Evolutionary conservation across 306 rosid genomes (phyloP).

Genomic region (Vachellia collinsii): DNA sequence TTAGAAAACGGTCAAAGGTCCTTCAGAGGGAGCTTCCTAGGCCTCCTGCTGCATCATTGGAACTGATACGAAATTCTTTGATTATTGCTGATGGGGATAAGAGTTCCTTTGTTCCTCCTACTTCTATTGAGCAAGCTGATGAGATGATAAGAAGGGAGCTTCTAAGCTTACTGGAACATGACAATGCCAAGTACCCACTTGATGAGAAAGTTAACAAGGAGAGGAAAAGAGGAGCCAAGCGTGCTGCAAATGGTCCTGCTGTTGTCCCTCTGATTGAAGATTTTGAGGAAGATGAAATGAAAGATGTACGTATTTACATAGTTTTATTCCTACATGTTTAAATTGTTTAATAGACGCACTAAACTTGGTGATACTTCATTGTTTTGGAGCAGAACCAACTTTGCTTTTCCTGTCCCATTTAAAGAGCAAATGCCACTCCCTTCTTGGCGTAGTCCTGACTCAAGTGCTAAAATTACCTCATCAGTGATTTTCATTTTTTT

Average conservation of each 20-base stretch:
- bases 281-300: conserved; percentile 75
- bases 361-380: conserved; percentile 23
- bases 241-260: conserved; percentile 56
- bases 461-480: neutral
- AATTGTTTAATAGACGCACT: neutral
- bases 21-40: conserved; percentile 95
- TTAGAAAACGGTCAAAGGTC: conserved; percentile 91
- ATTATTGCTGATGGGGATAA: conserved; percentile 86
- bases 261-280: conserved; percentile 72
- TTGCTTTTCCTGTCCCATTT: conserved; percentile 14
- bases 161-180: conserved; percentile 77
- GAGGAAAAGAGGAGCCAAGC: conserved; percentile 71
- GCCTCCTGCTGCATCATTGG: conserved; percentile 87
- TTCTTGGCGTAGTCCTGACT: neutral
- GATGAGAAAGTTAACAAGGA: conserved; percentile 69
- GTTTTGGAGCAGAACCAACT: conserved; percentile 14
- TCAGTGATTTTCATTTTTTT: conserved; percentile 13
- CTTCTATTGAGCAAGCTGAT: conserved; percentile 87
- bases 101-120: conserved; percentile 96
- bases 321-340: conserved; percentile 20
- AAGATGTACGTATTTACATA: conserved; percentile 55
- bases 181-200: conserved; percentile 83
- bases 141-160: conserved; percentile 82
- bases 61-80: conserved; percentile 76
- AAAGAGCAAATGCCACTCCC: neutral